These are phyloP conservation scores for Syzygium aromaticum DNA, from an alignment of 345 rosid genomes.

Conservation along the genomic window DNA sequence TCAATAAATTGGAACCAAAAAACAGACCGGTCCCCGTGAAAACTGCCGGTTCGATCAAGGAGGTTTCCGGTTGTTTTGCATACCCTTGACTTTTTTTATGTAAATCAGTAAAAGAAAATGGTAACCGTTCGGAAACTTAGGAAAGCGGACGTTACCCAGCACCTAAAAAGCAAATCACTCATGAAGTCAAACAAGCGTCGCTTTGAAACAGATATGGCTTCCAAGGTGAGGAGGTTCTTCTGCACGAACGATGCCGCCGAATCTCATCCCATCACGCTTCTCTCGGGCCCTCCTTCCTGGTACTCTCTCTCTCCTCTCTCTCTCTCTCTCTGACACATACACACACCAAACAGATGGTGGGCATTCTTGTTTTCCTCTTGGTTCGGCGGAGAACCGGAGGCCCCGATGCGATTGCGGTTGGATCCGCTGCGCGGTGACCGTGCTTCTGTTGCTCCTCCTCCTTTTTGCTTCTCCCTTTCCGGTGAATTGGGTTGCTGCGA, in stretches of 20 bases:
- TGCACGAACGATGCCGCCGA: neutral
- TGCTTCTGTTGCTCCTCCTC: neutral
- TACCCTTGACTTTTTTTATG: no score
- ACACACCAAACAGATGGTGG: conserved; percentile 3
- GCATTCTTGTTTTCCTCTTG: neutral
- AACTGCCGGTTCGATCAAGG: no score
- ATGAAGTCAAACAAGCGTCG: no score
- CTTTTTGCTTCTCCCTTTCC: neutral
- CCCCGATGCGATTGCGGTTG: neutral
- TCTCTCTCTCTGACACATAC: neutral
- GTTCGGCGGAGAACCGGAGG: neutral
- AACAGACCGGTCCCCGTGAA: no score
- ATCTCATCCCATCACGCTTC: conserved; percentile 31
- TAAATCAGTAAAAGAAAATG: no score
- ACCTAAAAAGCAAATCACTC: no score
- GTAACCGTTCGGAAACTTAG: no score
- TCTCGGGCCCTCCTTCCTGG: conserved; percentile 74
- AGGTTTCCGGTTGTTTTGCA: no score
- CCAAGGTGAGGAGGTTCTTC: conserved; percentile 42
- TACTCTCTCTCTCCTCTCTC: conserved; percentile 4
- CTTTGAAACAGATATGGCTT: neutral
- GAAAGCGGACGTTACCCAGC: no score
- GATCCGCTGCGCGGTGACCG: neutral
- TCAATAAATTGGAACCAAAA: no score
- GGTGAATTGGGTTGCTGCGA: neutral